These are phyloP conservation scores for Mrakia gelida DNA, from an alignment of 768 basidiomycete genomes.

Conservation along the genomic window DNA sequence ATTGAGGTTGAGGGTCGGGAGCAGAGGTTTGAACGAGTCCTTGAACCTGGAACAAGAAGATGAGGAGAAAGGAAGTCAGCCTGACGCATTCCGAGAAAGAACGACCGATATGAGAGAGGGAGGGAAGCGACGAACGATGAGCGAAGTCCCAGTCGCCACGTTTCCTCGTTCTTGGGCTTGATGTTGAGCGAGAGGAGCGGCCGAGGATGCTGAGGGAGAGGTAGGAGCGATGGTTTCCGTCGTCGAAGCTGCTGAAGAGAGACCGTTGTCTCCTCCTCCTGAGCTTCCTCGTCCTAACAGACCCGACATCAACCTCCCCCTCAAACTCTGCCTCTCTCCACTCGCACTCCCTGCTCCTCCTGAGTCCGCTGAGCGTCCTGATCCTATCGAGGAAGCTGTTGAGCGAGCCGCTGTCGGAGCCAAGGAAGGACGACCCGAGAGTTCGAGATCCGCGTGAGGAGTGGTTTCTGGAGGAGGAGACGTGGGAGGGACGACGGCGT, in stretches of 20 bases:
- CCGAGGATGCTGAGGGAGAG: not conserved
- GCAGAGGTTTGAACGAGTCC: constrained; percentile 29
- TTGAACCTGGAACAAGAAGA: constrained; percentile 21
- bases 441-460: not conserved
- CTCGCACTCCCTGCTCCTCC: not conserved
- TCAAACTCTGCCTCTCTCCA: not conserved
- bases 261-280: not conserved
- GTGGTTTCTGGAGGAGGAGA: no score
- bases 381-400: no score
- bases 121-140: not conserved
- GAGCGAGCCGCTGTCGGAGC: no score
- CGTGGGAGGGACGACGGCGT: not conserved
- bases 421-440: not conserved
- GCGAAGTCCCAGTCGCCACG: constrained; percentile 9
- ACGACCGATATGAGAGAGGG: not conserved
- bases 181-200: not conserved
- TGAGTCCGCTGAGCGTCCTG: not conserved
- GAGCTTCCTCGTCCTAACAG: not conserved
- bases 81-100: no score
- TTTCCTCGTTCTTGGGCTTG: not conserved
- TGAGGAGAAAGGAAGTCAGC: not conserved
- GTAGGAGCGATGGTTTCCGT: not conserved
- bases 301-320: not conserved
- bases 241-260: not conserved
- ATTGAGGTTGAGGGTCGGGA: not conserved